These are phyloP conservation scores for Akanthomyces dipterigenus DNA, from an alignment of 2,329 filamentous ascomycete genomes.

Conservation along the genomic window DNA sequence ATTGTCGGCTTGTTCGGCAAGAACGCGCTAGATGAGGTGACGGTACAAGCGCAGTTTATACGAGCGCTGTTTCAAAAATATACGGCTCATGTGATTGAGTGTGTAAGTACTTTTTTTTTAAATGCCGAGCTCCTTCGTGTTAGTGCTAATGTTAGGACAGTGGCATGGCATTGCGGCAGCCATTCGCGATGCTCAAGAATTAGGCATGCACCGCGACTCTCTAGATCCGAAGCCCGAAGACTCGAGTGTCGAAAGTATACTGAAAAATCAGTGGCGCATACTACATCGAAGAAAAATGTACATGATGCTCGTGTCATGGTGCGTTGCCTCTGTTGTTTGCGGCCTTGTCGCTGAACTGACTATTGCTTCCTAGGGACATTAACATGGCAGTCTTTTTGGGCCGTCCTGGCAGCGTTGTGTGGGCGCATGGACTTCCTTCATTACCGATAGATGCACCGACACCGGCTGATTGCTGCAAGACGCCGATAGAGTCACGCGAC, in stretches of 20 bases:
- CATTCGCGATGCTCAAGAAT: conserved; percentile 56
- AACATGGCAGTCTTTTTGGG: conserved; percentile 48
- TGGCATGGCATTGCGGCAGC: conserved; percentile 51
- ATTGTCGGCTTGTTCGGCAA: conserved; percentile 51
- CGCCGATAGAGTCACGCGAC: conserved; percentile 40
- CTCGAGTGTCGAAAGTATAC: conserved; percentile 38
- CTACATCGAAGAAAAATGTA: conserved; percentile 50
- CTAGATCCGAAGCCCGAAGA: conserved; percentile 43
- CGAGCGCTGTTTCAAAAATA: conserved; percentile 53
- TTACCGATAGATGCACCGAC: conserved; percentile 47
- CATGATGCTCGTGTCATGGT: conserved; percentile 43
- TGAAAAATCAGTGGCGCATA: conserved; percentile 53
- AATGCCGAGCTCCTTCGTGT: neutral
- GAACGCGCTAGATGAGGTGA: conserved; percentile 46
- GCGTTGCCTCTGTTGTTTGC: neutral
- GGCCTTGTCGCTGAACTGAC: neutral
- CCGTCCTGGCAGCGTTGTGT: conserved; percentile 49
- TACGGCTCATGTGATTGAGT: conserved; percentile 50
- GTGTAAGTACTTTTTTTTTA: conserved; percentile 29
- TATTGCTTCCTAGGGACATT: conserved; percentile 37
- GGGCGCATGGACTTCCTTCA: conserved; percentile 37
- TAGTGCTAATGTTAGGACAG: conserved; percentile 22
- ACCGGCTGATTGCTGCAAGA: conserved; percentile 40
- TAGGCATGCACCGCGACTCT: conserved; percentile 50
- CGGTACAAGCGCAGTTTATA: conserved; percentile 51